Percentiles rank a stretch among this genome's conserved stretches.
phyloP scores from a whole-genome alignment of 495 filamentous ascomycete genomes.

The Coniosporium apollinis region DNA sequence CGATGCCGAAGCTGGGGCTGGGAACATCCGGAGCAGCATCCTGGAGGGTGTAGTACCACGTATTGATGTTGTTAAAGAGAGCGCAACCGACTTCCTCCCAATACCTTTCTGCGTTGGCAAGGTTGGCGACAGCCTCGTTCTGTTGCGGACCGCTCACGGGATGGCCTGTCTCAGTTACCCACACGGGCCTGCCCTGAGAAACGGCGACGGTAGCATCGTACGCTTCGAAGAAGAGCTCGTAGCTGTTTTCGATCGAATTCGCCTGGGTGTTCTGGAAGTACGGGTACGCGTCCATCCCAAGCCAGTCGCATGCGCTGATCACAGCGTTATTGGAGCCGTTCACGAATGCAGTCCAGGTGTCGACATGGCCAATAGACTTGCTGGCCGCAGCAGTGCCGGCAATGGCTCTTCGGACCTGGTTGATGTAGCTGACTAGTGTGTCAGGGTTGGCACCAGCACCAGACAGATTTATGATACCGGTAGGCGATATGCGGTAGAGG shows the following conservation, averaged over 20 bases:
- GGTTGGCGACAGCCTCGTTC: constrained; percentile 43
- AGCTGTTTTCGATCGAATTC: constrained; percentile 47
- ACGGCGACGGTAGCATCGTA: constrained; percentile 38
- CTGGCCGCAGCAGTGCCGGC: constrained; percentile 36
- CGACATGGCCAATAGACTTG: constrained; percentile 63
- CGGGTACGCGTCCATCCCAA: constrained; percentile 52
- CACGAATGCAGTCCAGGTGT: constrained; percentile 81
- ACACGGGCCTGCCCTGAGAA: constrained; percentile 52
- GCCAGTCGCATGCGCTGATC: constrained; percentile 51
- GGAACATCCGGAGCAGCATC: constrained; percentile 40
- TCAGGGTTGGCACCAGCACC: constrained; percentile 43
- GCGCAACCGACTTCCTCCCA: constrained; percentile 67
- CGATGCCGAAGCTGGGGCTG: constrained; percentile 54
- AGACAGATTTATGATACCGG: constrained; percentile 31
- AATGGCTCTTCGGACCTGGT: constrained; percentile 41
- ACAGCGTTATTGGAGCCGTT: constrained; percentile 56
- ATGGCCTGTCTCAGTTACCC: constrained; percentile 86
- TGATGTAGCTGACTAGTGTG: constrained; percentile 47
- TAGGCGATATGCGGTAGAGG: constrained; percentile 62
- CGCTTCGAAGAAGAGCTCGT: constrained; percentile 45
- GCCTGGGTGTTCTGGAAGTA: constrained; percentile 51
- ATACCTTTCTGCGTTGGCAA: constrained; percentile 57
- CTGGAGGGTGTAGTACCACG: constrained; percentile 63
- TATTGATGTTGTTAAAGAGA: constrained; percentile 48
- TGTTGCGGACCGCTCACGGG: constrained; percentile 49